A percentile compares a stretch with the other conserved stretches of the same genome.
Evolutionary conservation across 2,329 filamentous ascomycete genomes (phyloP).

Genomic region (Aureobasidium leucospermi): DNA sequence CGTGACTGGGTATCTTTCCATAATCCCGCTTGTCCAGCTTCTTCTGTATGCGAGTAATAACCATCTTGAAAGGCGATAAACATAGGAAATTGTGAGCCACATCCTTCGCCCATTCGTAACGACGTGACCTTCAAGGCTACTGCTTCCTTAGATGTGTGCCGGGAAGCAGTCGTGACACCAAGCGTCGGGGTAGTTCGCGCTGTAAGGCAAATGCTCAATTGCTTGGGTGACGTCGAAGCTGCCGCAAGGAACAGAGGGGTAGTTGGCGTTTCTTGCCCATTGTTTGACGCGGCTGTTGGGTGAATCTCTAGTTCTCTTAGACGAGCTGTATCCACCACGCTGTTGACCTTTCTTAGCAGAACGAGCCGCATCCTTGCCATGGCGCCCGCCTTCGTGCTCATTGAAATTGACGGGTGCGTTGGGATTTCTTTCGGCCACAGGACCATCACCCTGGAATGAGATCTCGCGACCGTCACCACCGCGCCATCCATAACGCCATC

Average conservation of each 20-base stretch:
- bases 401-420: constrained; percentile 20
- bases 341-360: not conserved
- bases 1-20: not conserved
- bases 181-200: not conserved
- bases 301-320: not conserved
- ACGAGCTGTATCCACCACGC: not conserved
- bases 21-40: not conserved
- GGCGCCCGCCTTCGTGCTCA: not conserved
- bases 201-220: constrained; percentile 11
- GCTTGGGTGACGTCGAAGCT: constrained; percentile 14
- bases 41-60: not conserved
- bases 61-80: not conserved
- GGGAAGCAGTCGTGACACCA: constrained; percentile 15
- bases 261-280: constrained; percentile 10
- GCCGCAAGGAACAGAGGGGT: constrained; percentile 14
- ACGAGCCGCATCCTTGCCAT: not conserved
- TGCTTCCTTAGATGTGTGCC: not conserved
- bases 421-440: constrained; percentile 25
- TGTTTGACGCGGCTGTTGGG: not conserved
- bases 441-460: constrained; percentile 26
- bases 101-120: not conserved
- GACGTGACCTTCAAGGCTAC: not conserved
- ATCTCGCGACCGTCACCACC: constrained; percentile 31
- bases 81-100: not conserved
- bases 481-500: constrained; percentile 25